Evolutionary conservation across 2,329 filamentous ascomycete species (phyloP).

Genomic region (Diaporthe sp.): DNA sequence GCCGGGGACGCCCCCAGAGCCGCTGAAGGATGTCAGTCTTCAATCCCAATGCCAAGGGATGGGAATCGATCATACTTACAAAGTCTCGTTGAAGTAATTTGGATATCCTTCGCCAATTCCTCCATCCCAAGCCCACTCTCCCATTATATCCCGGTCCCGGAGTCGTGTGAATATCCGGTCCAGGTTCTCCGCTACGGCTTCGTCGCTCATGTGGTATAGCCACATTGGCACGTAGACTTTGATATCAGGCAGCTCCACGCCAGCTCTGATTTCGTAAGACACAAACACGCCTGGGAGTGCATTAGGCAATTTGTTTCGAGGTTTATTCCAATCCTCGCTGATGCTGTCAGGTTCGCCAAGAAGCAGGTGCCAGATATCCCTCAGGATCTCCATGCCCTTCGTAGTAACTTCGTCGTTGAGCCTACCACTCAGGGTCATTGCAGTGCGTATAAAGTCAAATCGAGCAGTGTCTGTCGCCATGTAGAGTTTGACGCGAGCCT

Average conservation of each 20-base stretch:
- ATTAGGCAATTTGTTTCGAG: not conserved
- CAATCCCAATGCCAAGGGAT: rapidly evolving
- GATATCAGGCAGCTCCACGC: not conserved
- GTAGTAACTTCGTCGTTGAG: not conserved
- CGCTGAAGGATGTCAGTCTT: not conserved
- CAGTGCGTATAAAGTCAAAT: not conserved
- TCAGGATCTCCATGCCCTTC: not conserved
- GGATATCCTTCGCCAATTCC: not conserved
- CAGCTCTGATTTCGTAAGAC: not conserved
- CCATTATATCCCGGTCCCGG: not conserved
- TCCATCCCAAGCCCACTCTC: not conserved
- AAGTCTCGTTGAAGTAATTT: not conserved
- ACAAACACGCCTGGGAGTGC: not conserved
- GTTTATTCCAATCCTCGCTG: not conserved
- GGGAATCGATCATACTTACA: not conserved
- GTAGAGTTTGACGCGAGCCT: not conserved
- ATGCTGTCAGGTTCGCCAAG: not conserved
- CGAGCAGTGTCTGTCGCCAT: not conserved
- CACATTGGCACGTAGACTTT: conserved; percentile 3
- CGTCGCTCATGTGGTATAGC: not conserved
- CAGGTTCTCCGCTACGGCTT: not conserved
- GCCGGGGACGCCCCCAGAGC: not conserved
- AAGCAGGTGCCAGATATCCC: conserved; percentile 1
- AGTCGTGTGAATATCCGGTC: not conserved
- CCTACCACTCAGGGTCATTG: conserved; percentile 11